Evolutionary conservation across 306 rosid species (phyloP), one percentile per base, ranked within the genome.

Genomic region (Oemleria cerasiformis): DNA sequence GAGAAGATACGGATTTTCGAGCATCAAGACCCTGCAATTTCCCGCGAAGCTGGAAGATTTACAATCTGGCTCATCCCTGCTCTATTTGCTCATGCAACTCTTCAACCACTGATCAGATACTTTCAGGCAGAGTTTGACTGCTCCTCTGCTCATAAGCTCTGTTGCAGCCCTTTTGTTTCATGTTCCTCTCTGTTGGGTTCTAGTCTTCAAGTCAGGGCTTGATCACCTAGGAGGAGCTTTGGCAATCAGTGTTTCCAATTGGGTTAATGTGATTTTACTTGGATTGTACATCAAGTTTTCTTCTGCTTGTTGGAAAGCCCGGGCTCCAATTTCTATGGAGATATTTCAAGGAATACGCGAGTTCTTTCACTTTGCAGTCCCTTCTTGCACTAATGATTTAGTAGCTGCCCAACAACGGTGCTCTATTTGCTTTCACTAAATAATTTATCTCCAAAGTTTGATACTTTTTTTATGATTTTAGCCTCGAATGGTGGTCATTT

Each of bases 21-120:
- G 15, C 90, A 88, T 36, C 90, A 83, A 75, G 90, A 85, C 71
- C 85, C 90, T 81, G 71, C 67, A 8, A 85, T 85, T 73, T 75
- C 92, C 8, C 80, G 66, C 3, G 90, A 83, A 81, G 92, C 87
- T 17, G 90, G 86, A 0, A 79, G 60, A 60, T 83, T 88, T 79
- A 41, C 53, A 34, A 60, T 68, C 3, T 79, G 86, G 85, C 92
- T 88, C 70, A 7, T 85, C 70, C 88, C 88, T 25, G 82, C 84
- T 63, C 80, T 85, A 43, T 70, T 88, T 60, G 88, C 83, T 9
- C 50, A 67, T 59, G 88, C 87, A 42, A n/a, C 74, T 39, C 73
- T 88, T 15, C 85, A 81, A 39, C 85, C 88, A 2, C 50, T 85
- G 2, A 72, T 83, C 71, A 60, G 88, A 70, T 85, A 81, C 55